Percentiles rank a stretch among this genome's conserved stretches.
Evolutionary conservation across 768 basidiomycete genomes (phyloP).

Genomic region (Cubamyces sp.): DNA sequence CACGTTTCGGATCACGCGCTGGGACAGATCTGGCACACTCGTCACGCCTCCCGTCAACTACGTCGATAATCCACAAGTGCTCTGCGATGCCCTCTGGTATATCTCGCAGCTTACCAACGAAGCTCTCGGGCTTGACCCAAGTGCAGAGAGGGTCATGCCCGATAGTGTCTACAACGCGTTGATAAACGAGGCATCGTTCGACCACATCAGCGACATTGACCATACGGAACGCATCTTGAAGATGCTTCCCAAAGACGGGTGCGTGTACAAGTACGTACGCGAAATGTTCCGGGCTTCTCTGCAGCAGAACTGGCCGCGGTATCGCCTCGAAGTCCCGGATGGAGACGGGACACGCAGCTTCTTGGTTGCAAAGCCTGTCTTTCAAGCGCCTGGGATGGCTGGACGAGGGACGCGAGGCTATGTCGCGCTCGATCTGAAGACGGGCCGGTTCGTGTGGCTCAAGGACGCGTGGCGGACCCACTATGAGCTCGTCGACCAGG

Average conservation of each 20-base stretch:
- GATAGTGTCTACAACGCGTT: neutral
- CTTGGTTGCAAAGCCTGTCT: constrained; percentile 13
- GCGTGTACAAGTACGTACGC: constrained; percentile 12
- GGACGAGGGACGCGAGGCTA: constrained; percentile 23
- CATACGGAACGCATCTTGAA: neutral
- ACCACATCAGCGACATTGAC: neutral
- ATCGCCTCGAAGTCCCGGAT: constrained; percentile 7
- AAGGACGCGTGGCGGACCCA: constrained; percentile 16
- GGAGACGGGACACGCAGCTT: neutral
- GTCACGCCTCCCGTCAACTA: too few species aligned
- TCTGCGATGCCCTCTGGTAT: neutral
- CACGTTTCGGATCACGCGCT: too few species aligned
- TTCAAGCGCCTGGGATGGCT: constrained; percentile 8
- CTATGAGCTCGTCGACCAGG: constrained; percentile 1
- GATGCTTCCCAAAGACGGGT: neutral
- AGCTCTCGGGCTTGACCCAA: neutral
- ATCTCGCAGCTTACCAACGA: neutral
- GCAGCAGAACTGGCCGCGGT: neutral
- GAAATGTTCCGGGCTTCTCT: constrained; percentile 3
- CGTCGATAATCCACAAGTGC: too few species aligned
- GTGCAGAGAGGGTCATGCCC: neutral
- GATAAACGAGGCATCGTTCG: neutral
- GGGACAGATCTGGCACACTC: too few species aligned
- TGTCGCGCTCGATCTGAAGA: constrained; percentile 16
- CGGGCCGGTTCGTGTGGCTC: neutral